A percentile compares a stretch with the other conserved stretches of the same genome.
Evolutionary conservation across 495 filamentous ascomycete species (phyloP).

Genomic region (Tricharina praecox): DNA sequence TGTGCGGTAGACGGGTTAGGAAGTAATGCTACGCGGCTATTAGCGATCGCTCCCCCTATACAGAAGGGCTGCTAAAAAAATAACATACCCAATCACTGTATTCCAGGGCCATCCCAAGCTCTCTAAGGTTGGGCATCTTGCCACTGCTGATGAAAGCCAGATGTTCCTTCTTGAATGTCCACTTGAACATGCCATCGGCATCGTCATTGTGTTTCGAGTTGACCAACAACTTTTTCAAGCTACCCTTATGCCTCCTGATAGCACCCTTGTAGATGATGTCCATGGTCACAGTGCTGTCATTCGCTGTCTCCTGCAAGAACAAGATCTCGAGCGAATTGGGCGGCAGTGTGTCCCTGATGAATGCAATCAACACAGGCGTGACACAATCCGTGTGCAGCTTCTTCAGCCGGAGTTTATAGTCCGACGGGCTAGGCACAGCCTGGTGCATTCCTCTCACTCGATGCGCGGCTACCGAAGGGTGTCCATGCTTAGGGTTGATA

Average conservation of each 20-base stretch:
- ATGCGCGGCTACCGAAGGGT: slow-evolving; percentile 13
- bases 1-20: slow-evolving; percentile 60
- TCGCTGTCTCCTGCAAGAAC: slow-evolving; percentile 60
- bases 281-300: slow-evolving; percentile 43
- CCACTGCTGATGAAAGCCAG: slow-evolving; percentile 67
- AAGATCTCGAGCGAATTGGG: slow-evolving; percentile 74
- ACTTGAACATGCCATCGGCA: slow-evolving; percentile 44
- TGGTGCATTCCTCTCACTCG: slow-evolving; percentile 7
- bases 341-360: slow-evolving; percentile 68
- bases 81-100: slow-evolving; percentile 71
- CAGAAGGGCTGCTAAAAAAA: too few relatives aligned
- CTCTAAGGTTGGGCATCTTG: slow-evolving; percentile 56
- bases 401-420: slow-evolving; percentile 60
- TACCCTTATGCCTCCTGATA: slow-evolving; percentile 52
- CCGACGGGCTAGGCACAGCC: slow-evolving; percentile 21
- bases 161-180: slow-evolving; percentile 62
- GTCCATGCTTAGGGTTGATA: not conserved
- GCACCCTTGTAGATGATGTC: slow-evolving; percentile 60
- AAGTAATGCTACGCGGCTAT: slow-evolving; percentile 72
- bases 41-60: too few relatives aligned
- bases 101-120: slow-evolving; percentile 61
- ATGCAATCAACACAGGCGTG: slow-evolving; percentile 59
- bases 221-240: slow-evolving; percentile 60
- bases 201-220: slow-evolving; percentile 35
- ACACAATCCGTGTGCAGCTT: slow-evolving; percentile 69